These are phyloP conservation scores for Trametes pubescens DNA, from an alignment of 1,284 basidiomycete genomes.

Conservation along the genomic window DNA sequence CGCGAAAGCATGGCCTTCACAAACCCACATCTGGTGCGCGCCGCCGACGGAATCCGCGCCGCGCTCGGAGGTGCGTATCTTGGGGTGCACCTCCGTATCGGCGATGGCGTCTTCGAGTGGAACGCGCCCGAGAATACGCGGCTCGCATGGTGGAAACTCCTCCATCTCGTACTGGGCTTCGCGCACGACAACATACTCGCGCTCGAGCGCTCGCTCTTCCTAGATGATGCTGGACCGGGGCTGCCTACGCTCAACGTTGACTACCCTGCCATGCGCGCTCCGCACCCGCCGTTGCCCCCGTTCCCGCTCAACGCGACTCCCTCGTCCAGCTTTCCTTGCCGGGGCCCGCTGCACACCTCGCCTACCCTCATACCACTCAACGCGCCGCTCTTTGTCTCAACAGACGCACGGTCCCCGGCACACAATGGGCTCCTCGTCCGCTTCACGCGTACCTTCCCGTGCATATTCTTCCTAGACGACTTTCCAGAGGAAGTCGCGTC, in stretches of 20 bases:
- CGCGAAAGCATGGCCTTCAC: slow-evolving; percentile 61
- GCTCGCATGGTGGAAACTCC: slow-evolving; percentile 63
- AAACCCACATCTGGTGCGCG: slow-evolving; percentile 53
- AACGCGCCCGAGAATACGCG: slow-evolving; percentile 53
- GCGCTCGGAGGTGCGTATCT: slow-evolving; percentile 63
- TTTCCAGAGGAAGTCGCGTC: slow-evolving; percentile 48
- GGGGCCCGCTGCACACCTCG: slow-evolving; percentile 42
- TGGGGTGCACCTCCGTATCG: slow-evolving; percentile 71
- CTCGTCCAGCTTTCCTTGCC: slow-evolving; percentile 43
- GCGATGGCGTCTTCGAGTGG: slow-evolving; percentile 67
- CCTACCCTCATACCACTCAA: slow-evolving; percentile 55
- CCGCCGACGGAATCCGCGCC: slow-evolving; percentile 51
- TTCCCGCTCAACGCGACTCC: slow-evolving; percentile 35
- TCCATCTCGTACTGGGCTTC: slow-evolving; percentile 53
- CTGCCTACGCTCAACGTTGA: slow-evolving; percentile 33
- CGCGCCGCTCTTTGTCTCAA: slow-evolving; percentile 74
- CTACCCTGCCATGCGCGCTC: slow-evolving; percentile 32
- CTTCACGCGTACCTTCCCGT: slow-evolving; percentile 72
- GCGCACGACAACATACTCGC: slow-evolving; percentile 47
- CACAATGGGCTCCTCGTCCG: slow-evolving; percentile 54
- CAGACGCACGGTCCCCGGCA: slow-evolving; percentile 61
- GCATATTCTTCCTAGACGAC: slow-evolving; percentile 70
- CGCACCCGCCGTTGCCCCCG: slow-evolving; percentile 35
- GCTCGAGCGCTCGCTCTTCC: slow-evolving; percentile 47
- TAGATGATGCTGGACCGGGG: slow-evolving; percentile 23